phyloP scores from a whole-genome alignment of 2,329 filamentous ascomycete genomes.

The Curvularia sp. region DNA sequence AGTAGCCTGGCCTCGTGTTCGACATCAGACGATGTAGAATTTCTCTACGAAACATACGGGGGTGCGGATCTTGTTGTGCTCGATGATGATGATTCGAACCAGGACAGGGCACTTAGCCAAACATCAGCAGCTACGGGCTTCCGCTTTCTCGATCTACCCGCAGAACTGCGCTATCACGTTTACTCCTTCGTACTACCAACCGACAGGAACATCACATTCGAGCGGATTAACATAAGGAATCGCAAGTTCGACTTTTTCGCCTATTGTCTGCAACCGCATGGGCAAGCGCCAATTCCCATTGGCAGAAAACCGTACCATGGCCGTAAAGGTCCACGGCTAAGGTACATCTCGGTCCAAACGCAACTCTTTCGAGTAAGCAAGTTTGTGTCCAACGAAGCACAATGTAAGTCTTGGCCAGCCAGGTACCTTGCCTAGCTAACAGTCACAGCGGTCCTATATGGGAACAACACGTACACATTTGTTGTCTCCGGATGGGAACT shows the following conservation, averaged over 20 bases:
- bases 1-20: neutral
- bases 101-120: neutral
- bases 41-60: conserved; percentile 8
- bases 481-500: conserved; percentile 15
- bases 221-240: neutral
- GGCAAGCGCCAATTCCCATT: neutral
- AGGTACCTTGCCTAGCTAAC: neutral
- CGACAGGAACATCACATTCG: conserved; percentile 9
- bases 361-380: conserved; percentile 29
- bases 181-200: conserved; percentile 23
- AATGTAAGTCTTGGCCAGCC: conserved; percentile 13
- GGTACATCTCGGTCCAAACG: conserved; percentile 1
- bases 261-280: neutral
- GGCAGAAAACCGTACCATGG: neutral
- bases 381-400: conserved; percentile 24
- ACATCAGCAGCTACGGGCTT: conserved; percentile 8
- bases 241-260: neutral
- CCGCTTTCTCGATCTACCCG: conserved; percentile 24
- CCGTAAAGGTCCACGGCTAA: neutral
- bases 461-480: conserved; percentile 31
- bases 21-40: conserved; percentile 2
- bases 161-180: conserved; percentile 25
- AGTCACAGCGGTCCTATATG: conserved; percentile 27
- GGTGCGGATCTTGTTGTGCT: neutral
- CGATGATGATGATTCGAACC: neutral